phyloP scores from a whole-genome alignment of 192 early-diverging fungal species.

The Entomortierella beljakovae region DNA sequence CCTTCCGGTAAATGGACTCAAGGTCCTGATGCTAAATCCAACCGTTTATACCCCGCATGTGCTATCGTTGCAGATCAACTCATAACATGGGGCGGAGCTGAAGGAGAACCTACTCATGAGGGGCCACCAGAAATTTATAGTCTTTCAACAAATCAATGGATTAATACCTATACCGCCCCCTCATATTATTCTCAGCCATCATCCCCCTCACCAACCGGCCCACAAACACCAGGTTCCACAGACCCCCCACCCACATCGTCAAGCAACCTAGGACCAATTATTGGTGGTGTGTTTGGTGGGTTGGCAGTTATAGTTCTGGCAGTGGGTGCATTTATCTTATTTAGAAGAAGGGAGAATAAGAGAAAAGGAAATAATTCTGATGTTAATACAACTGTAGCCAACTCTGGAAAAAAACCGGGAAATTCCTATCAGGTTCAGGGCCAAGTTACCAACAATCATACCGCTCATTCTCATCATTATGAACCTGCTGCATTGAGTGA shows the following conservation, averaged over 20 bases:
- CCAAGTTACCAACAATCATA: no score
- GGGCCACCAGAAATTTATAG: constrained; percentile 27
- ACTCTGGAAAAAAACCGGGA: no score
- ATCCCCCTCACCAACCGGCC: not conserved
- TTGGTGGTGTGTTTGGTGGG: constrained; percentile 11
- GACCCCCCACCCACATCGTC: not conserved
- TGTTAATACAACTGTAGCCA: no score
- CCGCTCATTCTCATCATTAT: no score
- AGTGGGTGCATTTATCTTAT: no score
- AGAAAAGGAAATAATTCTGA: no score
- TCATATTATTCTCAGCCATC: not conserved
- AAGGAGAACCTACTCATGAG: not conserved
- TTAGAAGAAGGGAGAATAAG: no score
- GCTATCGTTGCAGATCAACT: constrained; percentile 26
- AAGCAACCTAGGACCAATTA: constrained; percentile 7
- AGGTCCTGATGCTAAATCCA: constrained; percentile 1
- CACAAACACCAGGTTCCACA: not conserved
- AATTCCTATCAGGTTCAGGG: no score
- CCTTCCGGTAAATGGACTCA: constrained; percentile 11
- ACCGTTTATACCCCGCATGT: constrained; percentile 20
- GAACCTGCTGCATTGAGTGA: no score
- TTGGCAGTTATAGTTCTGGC: no score
- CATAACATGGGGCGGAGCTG: constrained; percentile 23
- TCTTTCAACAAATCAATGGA: constrained; percentile 10
- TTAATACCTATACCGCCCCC: constrained; percentile 20